Percentiles rank a stretch among this genome's conserved stretches.
Evolutionary conservation across 192 early-diverging fungal species (phyloP).

Genomic region (Gigaspora rosea): DNA sequence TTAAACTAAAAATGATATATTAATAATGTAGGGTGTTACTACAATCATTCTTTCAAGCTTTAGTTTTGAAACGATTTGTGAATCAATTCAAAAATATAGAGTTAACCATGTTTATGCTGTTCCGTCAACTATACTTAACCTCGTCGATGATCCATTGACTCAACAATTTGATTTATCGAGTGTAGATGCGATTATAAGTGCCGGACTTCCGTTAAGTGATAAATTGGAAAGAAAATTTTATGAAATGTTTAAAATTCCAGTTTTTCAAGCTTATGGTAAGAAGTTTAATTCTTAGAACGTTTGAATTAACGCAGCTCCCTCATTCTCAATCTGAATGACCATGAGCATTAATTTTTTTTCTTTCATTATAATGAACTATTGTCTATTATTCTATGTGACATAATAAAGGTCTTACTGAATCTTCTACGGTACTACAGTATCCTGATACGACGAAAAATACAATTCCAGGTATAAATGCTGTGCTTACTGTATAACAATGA

Average conservation of each 20-base stretch:
- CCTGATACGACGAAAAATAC: not conserved
- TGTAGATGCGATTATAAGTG: conserved; percentile 52
- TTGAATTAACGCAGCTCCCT: too few relatives aligned
- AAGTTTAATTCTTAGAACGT: conserved; percentile 21
- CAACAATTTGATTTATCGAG: conserved; percentile 22
- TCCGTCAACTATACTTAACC: too few relatives aligned
- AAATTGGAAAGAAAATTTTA: conserved; percentile 42
- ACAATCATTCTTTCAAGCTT: too few relatives aligned
- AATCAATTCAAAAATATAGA: too few relatives aligned
- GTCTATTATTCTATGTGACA: not conserved
- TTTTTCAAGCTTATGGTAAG: conserved; percentile 69
- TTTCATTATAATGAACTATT: not conserved
- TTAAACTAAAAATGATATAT: conserved; percentile 57
- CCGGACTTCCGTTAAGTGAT: conserved; percentile 62
- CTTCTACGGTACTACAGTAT: conserved; percentile 49
- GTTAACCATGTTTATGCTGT: too few relatives aligned
- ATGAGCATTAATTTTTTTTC: not conserved
- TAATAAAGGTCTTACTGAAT: conserved; percentile 52
- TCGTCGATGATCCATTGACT: too few relatives aligned
- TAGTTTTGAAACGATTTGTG: too few relatives aligned
- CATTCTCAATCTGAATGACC: not conserved
- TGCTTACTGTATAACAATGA: too few relatives aligned
- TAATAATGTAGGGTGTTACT: too few relatives aligned
- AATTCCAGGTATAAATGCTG: too few relatives aligned
- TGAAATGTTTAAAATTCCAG: not conserved